phyloP scores from a whole-genome alignment of 306 rosid genomes.

The Malus orientalis region DNA sequence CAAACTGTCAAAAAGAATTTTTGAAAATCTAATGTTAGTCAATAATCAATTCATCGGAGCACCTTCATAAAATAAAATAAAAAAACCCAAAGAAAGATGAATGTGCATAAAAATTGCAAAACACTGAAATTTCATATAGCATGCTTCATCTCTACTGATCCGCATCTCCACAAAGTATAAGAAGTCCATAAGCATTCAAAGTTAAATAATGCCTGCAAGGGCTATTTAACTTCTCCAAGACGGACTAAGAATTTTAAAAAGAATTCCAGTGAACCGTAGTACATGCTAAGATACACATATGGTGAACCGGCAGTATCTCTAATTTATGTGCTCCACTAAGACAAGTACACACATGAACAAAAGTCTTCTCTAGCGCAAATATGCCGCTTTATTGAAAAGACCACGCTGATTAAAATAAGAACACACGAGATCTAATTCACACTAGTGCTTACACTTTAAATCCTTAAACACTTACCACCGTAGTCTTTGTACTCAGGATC shows the following conservation, averaged over 20 bases:
- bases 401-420: background rate
- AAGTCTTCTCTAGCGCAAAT: background rate
- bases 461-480: conserved; percentile 53
- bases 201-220: conserved; percentile 9
- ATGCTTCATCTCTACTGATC: conserved; percentile 44
- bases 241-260: conserved; percentile 9
- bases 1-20: background rate
- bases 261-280: background rate
- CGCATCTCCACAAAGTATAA: conserved; percentile 22
- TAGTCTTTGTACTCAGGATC: conserved; percentile 88
- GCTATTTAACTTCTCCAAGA: conserved; percentile 33
- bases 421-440: background rate
- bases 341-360: background rate
- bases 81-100: background rate
- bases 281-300: background rate
- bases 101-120: background rate
- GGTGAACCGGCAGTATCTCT: no score
- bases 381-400: background rate
- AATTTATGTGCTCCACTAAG: background rate
- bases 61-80: background rate
- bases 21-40: background rate
- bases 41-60: background rate
- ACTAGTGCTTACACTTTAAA: background rate
- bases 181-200: conserved; percentile 36
- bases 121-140: background rate